Evolutionary conservation across 1,139 yeast species (phyloP).

Genomic region (Kodamaea sp.): DNA sequence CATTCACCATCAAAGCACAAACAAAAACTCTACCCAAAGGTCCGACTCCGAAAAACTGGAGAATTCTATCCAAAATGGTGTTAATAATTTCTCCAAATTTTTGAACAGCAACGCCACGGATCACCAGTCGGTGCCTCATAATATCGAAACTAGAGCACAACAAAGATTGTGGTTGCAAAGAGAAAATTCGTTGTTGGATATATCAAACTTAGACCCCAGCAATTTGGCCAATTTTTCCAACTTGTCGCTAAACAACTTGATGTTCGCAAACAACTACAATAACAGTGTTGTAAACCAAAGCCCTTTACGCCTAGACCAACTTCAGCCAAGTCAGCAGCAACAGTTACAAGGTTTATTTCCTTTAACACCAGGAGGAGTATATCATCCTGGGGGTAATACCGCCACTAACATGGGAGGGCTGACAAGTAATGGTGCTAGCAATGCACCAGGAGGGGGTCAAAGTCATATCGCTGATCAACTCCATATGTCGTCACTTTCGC

Average conservation of each 20-base stretch:
- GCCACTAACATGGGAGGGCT: background rate
- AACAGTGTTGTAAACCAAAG: constrained; percentile 10
- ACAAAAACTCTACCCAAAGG: too few species aligned
- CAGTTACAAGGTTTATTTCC: constrained; percentile 9
- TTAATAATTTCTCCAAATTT: constrained; percentile 36
- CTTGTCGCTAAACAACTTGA: constrained; percentile 46
- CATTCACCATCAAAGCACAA: background rate
- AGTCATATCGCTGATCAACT: background rate
- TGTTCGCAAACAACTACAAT: constrained; percentile 45
- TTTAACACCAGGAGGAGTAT: constrained; percentile 13
- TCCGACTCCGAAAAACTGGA: background rate
- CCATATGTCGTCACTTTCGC: background rate
- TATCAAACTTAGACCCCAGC: constrained; percentile 39
- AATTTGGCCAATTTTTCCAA: constrained; percentile 42
- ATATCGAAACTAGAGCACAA: constrained; percentile 68
- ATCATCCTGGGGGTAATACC: constrained; percentile 6
- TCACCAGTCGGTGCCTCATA: constrained; percentile 13
- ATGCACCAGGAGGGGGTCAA: background rate
- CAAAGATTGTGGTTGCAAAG: constrained; percentile 82
- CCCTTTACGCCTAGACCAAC: constrained; percentile 5
- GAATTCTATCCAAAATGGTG: constrained; percentile 21
- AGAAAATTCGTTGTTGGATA: constrained; percentile 67
- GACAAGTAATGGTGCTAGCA: background rate
- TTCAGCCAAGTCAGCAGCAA: constrained; percentile 5
- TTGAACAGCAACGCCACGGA: constrained; percentile 18